Base-by-base conservation (phyloP, 331 rosid species). In the Spiraea crenata region DNA sequence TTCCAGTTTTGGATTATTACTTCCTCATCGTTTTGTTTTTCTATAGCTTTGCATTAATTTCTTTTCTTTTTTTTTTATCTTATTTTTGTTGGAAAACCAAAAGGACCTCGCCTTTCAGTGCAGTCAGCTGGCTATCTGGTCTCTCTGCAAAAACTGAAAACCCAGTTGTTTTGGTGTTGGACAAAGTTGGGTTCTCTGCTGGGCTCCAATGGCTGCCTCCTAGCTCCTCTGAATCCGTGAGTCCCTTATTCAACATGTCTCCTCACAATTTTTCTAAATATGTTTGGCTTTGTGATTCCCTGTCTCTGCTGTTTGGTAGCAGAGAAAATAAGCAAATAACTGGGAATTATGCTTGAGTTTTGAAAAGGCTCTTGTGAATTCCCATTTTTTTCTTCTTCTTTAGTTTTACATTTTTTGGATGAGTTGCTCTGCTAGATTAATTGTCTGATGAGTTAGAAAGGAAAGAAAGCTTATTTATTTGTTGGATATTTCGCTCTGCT, bases 191-290 rank as follows among this genome's bases (percentile, higher is more conserved):
- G 25, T 63, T 73, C 59, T 70, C 59, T 70, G 42, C 55, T 58
- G 64, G 65, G 61, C 76, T 79, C 77, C 66, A 79, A 83, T 83
- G 88, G 74, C 76, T 9, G 75, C 31, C 31, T 25, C 31, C 75
- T 9, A 3, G 69, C 47, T 65, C 61, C 80, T 79, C 70, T 52
- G 74, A 79, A 57, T 74, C 87, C 50, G 72, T 78, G 65, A 86
- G 90, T 86, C 57, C 51, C 58, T 58, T 34, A 49, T 15, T 49
- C 54, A 13, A 6, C 54, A 49, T 49, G 54, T 15, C 13, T 49
- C 16, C 19, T 17, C 12, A 34, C 15, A 31, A 40, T 20, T 35
- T 41, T 16, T 47, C 40, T 62, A 31, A 34, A 38, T 19, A 12
- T 2, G 15, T 40, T 52, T 19, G 8, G 6, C 17, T 68, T 40